These are phyloP conservation scores for Pochonia chlamydosporia DNA, from an alignment of 2,329 filamentous ascomycete species.

Conservation along the genomic window DNA sequence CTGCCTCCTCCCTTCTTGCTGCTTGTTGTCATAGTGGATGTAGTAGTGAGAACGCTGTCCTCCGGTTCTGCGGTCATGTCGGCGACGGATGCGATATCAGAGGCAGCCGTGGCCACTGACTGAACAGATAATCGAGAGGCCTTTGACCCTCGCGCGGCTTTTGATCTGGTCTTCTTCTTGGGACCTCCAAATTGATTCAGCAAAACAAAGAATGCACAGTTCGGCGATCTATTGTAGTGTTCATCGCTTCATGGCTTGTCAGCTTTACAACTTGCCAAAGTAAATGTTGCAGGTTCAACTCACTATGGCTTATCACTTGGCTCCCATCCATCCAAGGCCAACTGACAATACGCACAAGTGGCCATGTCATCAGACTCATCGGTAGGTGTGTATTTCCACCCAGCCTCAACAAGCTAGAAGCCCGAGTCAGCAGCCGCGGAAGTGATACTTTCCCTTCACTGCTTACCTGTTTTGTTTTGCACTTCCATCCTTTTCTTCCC, in stretches of 20 bases:
- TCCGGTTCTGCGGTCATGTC: conserved; percentile 46
- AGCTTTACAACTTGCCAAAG: conserved; percentile 9
- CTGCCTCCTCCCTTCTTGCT: conserved; percentile 47
- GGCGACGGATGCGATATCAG: conserved; percentile 42
- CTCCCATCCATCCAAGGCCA: conserved; percentile 93
- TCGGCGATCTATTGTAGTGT: conserved; percentile 70
- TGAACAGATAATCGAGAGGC: conserved; percentile 59
- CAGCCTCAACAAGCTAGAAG: conserved; percentile 75
- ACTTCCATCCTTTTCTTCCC: conserved; percentile 79
- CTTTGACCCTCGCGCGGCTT: conserved; percentile 57
- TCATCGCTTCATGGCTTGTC: conserved; percentile 58
- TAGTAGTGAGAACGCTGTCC: conserved; percentile 54
- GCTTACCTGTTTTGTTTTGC: conserved; percentile 77
- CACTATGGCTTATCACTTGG: conserved; percentile 82
- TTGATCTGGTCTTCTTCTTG: conserved; percentile 54
- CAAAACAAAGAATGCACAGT: conserved; percentile 78
- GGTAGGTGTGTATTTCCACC: conserved; percentile 89
- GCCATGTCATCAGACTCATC: conserved; percentile 81
- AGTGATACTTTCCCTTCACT: not conserved
- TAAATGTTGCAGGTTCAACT: conserved; percentile 25
- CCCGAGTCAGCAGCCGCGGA: conserved; percentile 4
- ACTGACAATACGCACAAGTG: conserved; percentile 83
- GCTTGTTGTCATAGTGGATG: conserved; percentile 52
- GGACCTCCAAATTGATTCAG: conserved; percentile 47
- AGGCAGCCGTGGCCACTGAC: conserved; percentile 45